Evolutionary conservation across 805 yeast species (phyloP), one percentile per base, ranked within the genome.

Genomic region (Metschnikowia santaceciliae): DNA sequence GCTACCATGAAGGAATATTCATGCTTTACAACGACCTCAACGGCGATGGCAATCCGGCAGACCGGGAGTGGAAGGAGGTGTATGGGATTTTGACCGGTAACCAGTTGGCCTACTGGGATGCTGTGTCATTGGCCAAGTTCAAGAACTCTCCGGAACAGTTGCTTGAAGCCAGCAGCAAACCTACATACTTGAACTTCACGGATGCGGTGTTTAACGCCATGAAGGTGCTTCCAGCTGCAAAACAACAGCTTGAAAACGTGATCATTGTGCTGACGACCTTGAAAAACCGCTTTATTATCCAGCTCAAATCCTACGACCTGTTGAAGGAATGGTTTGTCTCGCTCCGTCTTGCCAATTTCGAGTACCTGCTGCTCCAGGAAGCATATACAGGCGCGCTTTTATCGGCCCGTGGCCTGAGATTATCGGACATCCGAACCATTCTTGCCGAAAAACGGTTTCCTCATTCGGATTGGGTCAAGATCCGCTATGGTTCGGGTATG

Each of bases 331-430:
- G 98, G 98, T 81, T 83, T 54, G 79, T 90, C 3, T 92, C 96
- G 4, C 79, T 94, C 51, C 75, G 97, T 53, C 74, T 94, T 54
- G 76, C 96, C 11, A 78, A 82, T 39, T 91, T 80, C 65, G 99
- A 94, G 71, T 84, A 86, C 67, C 80, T 84, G 17, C 73, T 90
- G 10, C 74, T 94, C 51, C 98, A 94, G 71, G 96, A 90, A 65
- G 97, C 97, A 1, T 94, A 94, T 67, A 91, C 99, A 0, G 99
- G 96, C 8, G 97, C 97, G 0, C 74, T 94, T 50, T 73, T 94
- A 48, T 86, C 95, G 8, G 90, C 96, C n/a, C 78, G 95, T 62
- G 99, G 99, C 20, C 79, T 96, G 4, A 75, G 86, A 53, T 72
- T 94, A 53, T 84, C 92, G 48, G 98, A 95, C 63, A 90, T 94